These are phyloP conservation scores for Eustoma russellianum DNA, from an alignment of 257 asterid genomes.

Conservation along the genomic window DNA sequence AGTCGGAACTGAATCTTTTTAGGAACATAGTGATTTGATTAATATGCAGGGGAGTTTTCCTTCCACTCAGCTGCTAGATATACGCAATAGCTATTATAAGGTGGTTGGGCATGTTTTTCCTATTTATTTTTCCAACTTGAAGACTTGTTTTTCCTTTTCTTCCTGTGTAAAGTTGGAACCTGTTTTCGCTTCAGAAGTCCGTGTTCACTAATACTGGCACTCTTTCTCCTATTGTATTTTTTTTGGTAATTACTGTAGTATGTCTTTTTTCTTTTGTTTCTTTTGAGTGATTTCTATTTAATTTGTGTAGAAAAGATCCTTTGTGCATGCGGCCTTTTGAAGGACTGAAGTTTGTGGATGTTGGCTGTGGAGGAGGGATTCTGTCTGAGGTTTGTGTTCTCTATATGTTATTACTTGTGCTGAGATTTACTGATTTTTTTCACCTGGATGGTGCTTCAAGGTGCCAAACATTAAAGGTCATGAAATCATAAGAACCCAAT, in stretches of 20 bases:
- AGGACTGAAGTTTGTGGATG: slow-evolving; percentile 76
- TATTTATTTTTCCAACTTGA: too few relatives aligned
- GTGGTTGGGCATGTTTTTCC: too few relatives aligned
- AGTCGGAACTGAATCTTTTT: too few relatives aligned
- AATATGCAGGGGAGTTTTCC: too few relatives aligned
- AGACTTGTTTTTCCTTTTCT: too few relatives aligned
- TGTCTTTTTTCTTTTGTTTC: not conserved
- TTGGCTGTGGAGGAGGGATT: slow-evolving; percentile 97
- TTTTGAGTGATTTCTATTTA: slow-evolving; percentile 19
- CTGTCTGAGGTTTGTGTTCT: slow-evolving; percentile 68
- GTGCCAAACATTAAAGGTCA: not conserved
- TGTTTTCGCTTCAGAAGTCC: too few relatives aligned
- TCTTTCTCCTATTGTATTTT: not conserved
- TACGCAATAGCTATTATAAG: too few relatives aligned
- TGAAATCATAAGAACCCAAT: not conserved
- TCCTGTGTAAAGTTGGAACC: too few relatives aligned
- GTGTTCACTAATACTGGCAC: too few relatives aligned
- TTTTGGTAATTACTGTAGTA: too few relatives aligned
- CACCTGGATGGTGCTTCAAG: not conserved
- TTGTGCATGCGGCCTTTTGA: slow-evolving; percentile 58
- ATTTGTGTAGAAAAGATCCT: slow-evolving; percentile 66
- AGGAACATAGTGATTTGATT: too few relatives aligned
- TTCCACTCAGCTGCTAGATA: too few relatives aligned
- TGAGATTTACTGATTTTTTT: slow-evolving; percentile 9
- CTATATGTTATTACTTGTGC: not conserved